Evolutionary conservation across 1,284 basidiomycete species (phyloP), one percentile per base, ranked within the genome.

Genomic region (Tremellales sp.): DNA sequence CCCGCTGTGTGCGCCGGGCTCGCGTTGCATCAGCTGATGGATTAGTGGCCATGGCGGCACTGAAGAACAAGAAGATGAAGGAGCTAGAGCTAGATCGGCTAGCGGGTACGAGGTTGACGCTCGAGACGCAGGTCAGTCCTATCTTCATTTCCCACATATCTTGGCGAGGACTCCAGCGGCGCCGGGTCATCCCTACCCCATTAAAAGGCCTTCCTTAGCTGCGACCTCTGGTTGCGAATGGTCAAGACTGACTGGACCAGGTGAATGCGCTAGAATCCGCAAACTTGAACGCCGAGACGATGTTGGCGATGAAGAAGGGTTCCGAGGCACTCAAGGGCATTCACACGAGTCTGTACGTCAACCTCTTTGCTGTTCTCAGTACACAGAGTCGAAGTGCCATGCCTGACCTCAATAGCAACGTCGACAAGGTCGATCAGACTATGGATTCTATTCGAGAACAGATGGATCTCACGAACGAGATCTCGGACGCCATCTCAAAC

Each of bases 261-360:
- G 79, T 98, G 56, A 94, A 96, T 75, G 94, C 94, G 26, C 83
- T 98, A 51, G 96, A 98, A 75, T 91, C 88, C 19, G 96, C 96
- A 43, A 98, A 97, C 78, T 83, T 98, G 76, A 98, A 99, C 75
- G 86, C 90, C 67, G 93, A 97, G 80, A 97, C 92, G 25, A 93
- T 99, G 89, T 79, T 83, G 24, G 93, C 90, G 24, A 97, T 99
- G 91, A 93, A 92, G 84, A 88, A 89, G 75, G 96, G 90, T 37
- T 83, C 92, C 0, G 85, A 87, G 57, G 96, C 89, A 15, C 81
- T 99, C 71, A 88, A 88, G 76, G 81, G 82, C 42, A 97, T 99
- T 52, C 96, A 99, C 67, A 85, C 86, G 48, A 86, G 84, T 65
- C 81, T 97, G 90, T 94, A 58, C 68, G 89, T 83, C 19, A 17